Percentiles rank a stretch among this genome's conserved stretches.
These are phyloP conservation scores for Macrotyloma uniflorum DNA, from an alignment of 306 rosid genomes.

Conservation along the genomic window DNA sequence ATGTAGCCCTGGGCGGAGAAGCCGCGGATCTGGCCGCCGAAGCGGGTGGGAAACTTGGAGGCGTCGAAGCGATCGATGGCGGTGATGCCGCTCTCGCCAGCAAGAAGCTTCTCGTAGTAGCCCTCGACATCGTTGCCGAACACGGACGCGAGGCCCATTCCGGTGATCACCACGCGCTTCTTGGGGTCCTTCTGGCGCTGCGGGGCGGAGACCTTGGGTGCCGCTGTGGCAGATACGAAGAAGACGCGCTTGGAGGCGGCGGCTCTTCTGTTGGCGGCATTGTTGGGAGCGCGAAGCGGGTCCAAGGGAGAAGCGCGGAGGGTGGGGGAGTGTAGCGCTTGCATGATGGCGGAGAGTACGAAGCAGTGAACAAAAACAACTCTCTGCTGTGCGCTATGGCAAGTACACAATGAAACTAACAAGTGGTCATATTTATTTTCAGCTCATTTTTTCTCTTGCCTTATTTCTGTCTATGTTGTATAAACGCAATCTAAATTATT, in stretches of 20 bases:
- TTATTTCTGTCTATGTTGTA: too few species aligned
- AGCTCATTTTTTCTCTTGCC: too few species aligned
- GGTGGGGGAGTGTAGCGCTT: not conserved
- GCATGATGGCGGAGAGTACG: slow-evolving; percentile 20
- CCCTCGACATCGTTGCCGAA: slow-evolving; percentile 79
- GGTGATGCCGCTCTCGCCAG: slow-evolving; percentile 85
- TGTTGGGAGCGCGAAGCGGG: not conserved
- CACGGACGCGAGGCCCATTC: slow-evolving; percentile 88
- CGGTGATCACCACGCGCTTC: slow-evolving; percentile 93
- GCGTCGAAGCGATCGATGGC: slow-evolving; percentile 86
- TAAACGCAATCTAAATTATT: too few species aligned
- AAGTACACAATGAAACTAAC: not conserved
- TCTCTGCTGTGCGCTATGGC: too few species aligned
- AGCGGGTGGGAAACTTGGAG: slow-evolving; percentile 91
- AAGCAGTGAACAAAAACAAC: not conserved
- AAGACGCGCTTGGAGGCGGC: slow-evolving; percentile 40
- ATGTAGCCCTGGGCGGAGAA: slow-evolving; percentile 84
- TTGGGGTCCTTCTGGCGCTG: slow-evolving; percentile 87
- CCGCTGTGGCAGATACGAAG: slow-evolving; percentile 50
- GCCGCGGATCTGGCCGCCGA: slow-evolving; percentile 92
- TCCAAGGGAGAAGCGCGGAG: slow-evolving; percentile 6
- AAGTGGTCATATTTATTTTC: not conserved
- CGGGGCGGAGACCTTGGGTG: slow-evolving; percentile 60
- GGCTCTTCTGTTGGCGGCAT: not conserved
- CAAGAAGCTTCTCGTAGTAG: slow-evolving; percentile 83